Percentiles rank a stretch among this genome's conserved stretches.
Evolutionary conservation across 2,329 filamentous ascomycete genomes (phyloP).

Genomic region (Aspergillus texensis): DNA sequence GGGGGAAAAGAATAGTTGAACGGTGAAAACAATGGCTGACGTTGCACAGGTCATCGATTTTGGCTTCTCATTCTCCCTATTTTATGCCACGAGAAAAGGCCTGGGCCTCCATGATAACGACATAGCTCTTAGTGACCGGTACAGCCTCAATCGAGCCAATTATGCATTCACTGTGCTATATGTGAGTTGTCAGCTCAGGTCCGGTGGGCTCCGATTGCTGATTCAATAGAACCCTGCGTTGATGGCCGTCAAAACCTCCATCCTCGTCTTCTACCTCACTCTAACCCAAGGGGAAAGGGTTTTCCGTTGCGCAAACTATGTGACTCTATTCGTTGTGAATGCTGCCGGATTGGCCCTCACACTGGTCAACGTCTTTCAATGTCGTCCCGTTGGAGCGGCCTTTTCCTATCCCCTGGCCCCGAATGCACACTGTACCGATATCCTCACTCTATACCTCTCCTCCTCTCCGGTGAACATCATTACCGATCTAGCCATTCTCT

Average conservation of each 20-base stretch:
- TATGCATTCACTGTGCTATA: conserved; percentile 66
- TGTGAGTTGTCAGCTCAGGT: conserved; percentile 40
- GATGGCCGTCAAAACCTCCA: conserved; percentile 91
- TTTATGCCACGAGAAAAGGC: conserved; percentile 47
- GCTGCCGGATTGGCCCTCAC: conserved; percentile 77
- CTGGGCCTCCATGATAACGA: conserved; percentile 47
- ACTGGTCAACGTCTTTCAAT: conserved; percentile 86
- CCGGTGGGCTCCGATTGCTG: neutral
- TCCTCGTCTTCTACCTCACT: conserved; percentile 85
- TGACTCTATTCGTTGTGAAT: conserved; percentile 76
- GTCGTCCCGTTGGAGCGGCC: conserved; percentile 70
- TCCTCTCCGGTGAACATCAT: conserved; percentile 91
- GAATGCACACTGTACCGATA: conserved; percentile 59
- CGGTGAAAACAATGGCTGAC: neutral
- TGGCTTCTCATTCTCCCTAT: conserved; percentile 51
- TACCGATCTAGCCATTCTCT: conserved; percentile 83
- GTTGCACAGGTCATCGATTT: conserved; percentile 44
- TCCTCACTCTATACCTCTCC: conserved; percentile 66
- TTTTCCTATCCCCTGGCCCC: conserved; percentile 57
- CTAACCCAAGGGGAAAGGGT: conserved; percentile 77
- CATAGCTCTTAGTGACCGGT: conserved; percentile 33
- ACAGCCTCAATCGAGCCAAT: conserved; percentile 50
- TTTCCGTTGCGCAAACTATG: conserved; percentile 80
- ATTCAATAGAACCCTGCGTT: conserved; percentile 73
- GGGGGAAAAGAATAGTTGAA: neutral